phyloP scores from a whole-genome alignment of 805 yeast species.

The Cyberlindnera japonica region DNA sequence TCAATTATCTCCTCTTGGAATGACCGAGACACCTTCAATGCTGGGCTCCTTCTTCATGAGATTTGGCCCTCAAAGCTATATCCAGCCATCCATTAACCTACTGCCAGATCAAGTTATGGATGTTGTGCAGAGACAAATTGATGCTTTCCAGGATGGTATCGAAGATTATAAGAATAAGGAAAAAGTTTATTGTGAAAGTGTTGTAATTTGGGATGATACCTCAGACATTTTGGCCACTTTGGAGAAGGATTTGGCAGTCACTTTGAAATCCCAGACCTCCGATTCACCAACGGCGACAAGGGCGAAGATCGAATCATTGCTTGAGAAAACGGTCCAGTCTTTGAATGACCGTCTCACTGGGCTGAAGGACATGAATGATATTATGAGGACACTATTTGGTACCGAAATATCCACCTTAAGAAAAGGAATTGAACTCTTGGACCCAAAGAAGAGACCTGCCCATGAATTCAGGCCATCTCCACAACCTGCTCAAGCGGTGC shows the following conservation, averaged over 20 bases:
- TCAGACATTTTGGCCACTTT: conserved; percentile 17
- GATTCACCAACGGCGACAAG: conserved; percentile 7
- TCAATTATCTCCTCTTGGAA: conserved; percentile 1
- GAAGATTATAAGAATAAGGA: conserved; percentile 11
- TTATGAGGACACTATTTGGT: conserved; percentile 13
- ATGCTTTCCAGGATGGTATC: conserved; percentile 17
- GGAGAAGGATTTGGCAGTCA: conserved; percentile 21
- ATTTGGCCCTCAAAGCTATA: conserved; percentile 13
- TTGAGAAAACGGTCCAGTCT: conserved; percentile 7
- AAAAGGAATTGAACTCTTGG: conserved; percentile 17
- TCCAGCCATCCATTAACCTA: conserved; percentile 4
- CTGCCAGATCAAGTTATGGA: conserved; percentile 17
- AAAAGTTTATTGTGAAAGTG: conserved; percentile 15
- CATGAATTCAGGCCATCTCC: conserved; percentile 10
- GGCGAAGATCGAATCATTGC: conserved; percentile 7
- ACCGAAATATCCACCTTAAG: conserved; percentile 20
- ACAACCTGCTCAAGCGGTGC: conserved; percentile 5
- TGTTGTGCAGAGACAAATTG: conserved; percentile 21
- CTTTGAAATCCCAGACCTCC: conserved; percentile 10
- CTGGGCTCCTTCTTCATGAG: conserved; percentile 18
- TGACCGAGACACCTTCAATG: conserved; percentile 4
- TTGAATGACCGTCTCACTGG: conserved; percentile 11
- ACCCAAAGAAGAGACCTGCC: conserved; percentile 7
- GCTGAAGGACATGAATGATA: conserved; percentile 11
- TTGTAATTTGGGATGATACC: conserved; percentile 21